Evolutionary conservation across 345 rosid species (phyloP), one percentile per base, ranked within the genome.

Genomic region (Linum tenue): DNA sequence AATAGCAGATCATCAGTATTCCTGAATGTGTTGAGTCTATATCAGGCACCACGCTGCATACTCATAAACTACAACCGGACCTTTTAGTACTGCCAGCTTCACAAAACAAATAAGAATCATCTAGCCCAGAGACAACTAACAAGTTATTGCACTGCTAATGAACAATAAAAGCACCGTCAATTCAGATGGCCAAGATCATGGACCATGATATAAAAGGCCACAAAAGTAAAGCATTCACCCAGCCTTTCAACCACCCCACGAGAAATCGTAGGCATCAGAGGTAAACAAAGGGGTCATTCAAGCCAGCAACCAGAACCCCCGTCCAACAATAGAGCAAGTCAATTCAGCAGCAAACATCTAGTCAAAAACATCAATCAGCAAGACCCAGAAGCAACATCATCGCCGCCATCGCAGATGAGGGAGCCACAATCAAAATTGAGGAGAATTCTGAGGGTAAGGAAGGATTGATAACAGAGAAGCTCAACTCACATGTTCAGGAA

Each of bases 401-500:
- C 31, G 31, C 31, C 31, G 31, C 31, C 31, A 22, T 22, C 31
- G 31, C 31, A 22, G 31, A 22, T 22, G 31, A 22, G 31, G 0
- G 31, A 22, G 31, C 31, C 31, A 22, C 31, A 22, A 22, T 22
- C 31, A 22, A 22, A 22, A 22, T 22, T 22, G 31, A 22, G 31
- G 31, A 22, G 31, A 22, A 22, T 22, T 22, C 31, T 22, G 31
- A 22, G 31, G 31, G 31, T 22, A 22, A 22, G 31, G 31, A 22
- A 22, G 31, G 31, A 22, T 22, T 22, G 31, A 50, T 40, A 39
- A 1, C 7, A 53, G 37, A 15, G 37, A 42, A 60, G 58, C 22
- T 1, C 22, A 12, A 11, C 86, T 64, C 73, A 90, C 99, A 81
- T 75, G 74, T 88, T 90, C 80, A 90, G 86, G 57, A 88, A 82